Evolutionary conservation across 352 stramenopile genomes (phyloP), one percentile per base, ranked within the genome.

Genomic region (Globisporangium megalacanthum): DNA sequence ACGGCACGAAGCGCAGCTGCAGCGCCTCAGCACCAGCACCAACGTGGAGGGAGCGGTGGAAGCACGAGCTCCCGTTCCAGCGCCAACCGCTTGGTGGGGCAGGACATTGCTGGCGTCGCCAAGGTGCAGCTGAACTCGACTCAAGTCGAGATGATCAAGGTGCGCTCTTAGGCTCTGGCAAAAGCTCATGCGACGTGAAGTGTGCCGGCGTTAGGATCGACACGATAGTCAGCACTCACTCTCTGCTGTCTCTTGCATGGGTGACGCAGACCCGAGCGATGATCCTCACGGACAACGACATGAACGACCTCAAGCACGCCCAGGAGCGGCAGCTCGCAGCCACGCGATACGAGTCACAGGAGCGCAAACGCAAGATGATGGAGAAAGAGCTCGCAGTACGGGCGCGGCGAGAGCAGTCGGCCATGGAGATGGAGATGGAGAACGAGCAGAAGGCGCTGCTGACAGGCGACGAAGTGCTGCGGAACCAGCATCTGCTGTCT

Each of bases 341-440:
- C 7, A 65, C 82, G 25, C 66, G 80, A 3, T 70, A 87, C 22
- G 77, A 84, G 31, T 77, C 79, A 0, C 63, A 89, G 37, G 78
- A 90, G 41, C 78, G 78, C 19, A 92, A 92, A 62, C 73, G 68
- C 2, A 69, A 68, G 20, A 90, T 92, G 79, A 74, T 89, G 66
- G 77, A 92, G 55, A 90, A 92, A 54, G 79, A 90, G 60, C 58
- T 88, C 11, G 64, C 74, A 62, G 80, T 90, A 41, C 79, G 78
- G 29, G 73, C 69, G 6, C 65, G 78, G 11, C 75, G 83, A 6
- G 83, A 92, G 54, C 74, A 90, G 54, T 80, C 77, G 11, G 77
- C 78, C 15, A 78, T 89, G 58, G 77, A 90, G 49, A 73, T 87
- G 68, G 79, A 92, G 54, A 60, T 89, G 6, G 83, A 90, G 35